Percentiles rank a stretch among this genome's conserved stretches.
phyloP scores from a whole-genome alignment of 352 stramenopile genomes.

The Globisporangium radiosum region DNA sequence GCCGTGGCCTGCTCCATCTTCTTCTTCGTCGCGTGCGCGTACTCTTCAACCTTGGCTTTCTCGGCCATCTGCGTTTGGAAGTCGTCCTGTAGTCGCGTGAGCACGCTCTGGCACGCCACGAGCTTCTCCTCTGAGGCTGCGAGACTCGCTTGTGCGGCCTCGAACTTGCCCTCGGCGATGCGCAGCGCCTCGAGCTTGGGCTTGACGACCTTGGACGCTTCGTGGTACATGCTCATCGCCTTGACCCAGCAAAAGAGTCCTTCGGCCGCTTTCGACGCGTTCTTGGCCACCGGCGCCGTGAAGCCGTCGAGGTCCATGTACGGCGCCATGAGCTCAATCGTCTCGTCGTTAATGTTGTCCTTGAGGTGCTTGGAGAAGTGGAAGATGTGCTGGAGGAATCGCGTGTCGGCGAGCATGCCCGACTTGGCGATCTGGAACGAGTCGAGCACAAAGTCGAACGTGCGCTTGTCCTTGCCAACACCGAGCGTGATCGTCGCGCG shows the following conservation, averaged over 20 bases:
- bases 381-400: constrained; percentile 88
- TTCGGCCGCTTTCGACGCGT: constrained; percentile 87
- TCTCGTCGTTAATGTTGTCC: constrained; percentile 92
- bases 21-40: constrained; percentile 70
- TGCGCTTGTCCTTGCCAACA: constrained; percentile 86
- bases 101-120: constrained; percentile 51
- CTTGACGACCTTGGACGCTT: constrained; percentile 91
- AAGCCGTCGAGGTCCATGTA: constrained; percentile 89
- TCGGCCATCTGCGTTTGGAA: constrained; percentile 89
- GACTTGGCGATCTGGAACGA: constrained; percentile 81
- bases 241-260: constrained; percentile 88
- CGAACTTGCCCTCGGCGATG: constrained; percentile 82
- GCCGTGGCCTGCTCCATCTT: constrained; percentile 89
- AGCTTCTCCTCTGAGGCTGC: constrained; percentile 68
- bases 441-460: constrained; percentile 77
- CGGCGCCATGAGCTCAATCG: constrained; percentile 87
- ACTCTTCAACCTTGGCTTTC: constrained; percentile 83
- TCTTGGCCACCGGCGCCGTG: constrained; percentile 68
- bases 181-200: constrained; percentile 90
- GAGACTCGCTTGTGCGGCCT: constrained; percentile 73
- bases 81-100: constrained; percentile 67
- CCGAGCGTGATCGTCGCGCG: constrained; percentile 50
- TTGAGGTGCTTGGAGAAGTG: constrained; percentile 89
- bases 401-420: constrained; percentile 83
- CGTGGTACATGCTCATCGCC: constrained; percentile 90